These are phyloP conservation scores for Diospyros kaki DNA, from an alignment of 148 eudicot species.

Conservation along the genomic window DNA sequence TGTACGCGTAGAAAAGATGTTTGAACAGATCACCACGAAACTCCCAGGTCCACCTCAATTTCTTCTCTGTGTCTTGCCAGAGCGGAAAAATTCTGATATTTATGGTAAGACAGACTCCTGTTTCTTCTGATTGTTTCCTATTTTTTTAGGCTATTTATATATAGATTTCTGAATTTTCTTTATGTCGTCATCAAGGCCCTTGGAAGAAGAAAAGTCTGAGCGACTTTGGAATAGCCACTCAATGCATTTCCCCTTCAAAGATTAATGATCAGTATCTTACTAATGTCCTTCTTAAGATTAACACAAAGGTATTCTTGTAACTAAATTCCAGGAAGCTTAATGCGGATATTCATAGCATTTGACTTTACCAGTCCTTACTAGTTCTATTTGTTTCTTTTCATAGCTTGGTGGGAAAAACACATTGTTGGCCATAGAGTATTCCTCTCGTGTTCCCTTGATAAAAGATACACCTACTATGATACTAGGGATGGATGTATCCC, in stretches of 20 bases:
- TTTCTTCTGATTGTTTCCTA: not conserved
- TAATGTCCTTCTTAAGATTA: conserved; percentile 90
- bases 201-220: conserved; percentile 86
- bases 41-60: conserved; percentile 84
- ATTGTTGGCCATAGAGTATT: conserved; percentile 67
- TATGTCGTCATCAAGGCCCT: conserved; percentile 50
- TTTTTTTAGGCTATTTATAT: not conserved
- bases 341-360: not conserved
- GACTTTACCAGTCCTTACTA: not conserved
- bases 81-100: conserved; percentile 63
- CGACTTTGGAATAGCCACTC: conserved; percentile 67
- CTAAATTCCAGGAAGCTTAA: conserved; percentile 1
- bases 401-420: conserved; percentile 95
- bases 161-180: not conserved
- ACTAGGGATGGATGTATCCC: conserved; percentile 95
- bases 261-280: conserved; percentile 79
- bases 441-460: conserved; percentile 51
- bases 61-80: conserved; percentile 83
- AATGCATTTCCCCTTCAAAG: conserved; percentile 77
- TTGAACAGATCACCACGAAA: conserved; percentile 51
- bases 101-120: conserved; percentile 46
- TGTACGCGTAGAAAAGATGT: conserved; percentile 78
- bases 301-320: conserved; percentile 60
- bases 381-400: conserved; percentile 5
- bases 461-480: conserved; percentile 89